phyloP scores from a whole-genome alignment of 176 grass and related monocot genomes.

The Saccharum spontaneum region DNA sequence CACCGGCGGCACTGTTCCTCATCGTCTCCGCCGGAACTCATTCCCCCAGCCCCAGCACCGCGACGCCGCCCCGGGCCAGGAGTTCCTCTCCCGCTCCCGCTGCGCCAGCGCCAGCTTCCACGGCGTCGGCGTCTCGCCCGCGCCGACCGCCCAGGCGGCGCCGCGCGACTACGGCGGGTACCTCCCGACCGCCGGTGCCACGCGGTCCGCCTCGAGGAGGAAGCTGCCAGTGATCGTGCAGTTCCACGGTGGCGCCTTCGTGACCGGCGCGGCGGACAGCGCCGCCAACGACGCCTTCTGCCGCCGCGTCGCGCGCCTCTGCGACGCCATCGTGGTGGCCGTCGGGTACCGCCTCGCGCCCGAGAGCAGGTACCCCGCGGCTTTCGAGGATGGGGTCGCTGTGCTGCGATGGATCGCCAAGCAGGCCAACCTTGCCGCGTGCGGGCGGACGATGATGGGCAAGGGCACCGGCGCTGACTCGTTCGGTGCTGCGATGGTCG shows the following conservation, averaged over 20 bases:
- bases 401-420: constrained; percentile 80
- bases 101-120: constrained; percentile 47
- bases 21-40: constrained; percentile 50
- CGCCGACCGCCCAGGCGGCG: background rate
- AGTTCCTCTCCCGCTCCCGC: constrained; percentile 22
- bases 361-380: constrained; percentile 69
- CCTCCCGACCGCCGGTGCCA: constrained; percentile 35
- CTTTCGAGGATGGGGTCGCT: constrained; percentile 75
- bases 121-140: constrained; percentile 29
- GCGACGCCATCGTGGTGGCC: constrained; percentile 78
- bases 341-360: constrained; percentile 80
- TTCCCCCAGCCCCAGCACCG: constrained; percentile 22
- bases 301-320: constrained; percentile 56
- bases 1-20: background rate
- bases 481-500: constrained; percentile 67
- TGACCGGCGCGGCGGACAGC: constrained; percentile 54
- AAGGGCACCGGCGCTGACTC: constrained; percentile 41
- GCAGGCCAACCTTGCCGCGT: constrained; percentile 77
- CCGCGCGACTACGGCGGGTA: constrained; percentile 55
- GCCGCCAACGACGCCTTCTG: constrained; percentile 84
- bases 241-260: constrained; percentile 84
- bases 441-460: constrained; percentile 47
- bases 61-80: background rate
- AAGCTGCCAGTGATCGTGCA: constrained; percentile 73
- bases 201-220: constrained; percentile 26